Evolutionary conservation across 2,329 filamentous ascomycete genomes (phyloP).

Genomic region (Trichoderma sp.): DNA sequence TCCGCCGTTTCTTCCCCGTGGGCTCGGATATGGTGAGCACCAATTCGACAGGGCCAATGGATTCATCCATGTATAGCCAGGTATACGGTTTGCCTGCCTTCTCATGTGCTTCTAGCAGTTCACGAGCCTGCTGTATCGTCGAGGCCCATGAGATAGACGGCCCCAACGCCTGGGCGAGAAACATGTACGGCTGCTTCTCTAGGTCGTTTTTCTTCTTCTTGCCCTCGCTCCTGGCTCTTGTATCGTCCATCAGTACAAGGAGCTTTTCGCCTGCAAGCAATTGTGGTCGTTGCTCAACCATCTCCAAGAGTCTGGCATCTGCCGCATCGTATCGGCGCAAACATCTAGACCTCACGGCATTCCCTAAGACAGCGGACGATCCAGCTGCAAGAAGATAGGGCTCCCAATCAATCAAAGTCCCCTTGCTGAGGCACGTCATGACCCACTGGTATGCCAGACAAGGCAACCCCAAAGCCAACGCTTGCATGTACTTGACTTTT

Average conservation of each 20-base stretch:
- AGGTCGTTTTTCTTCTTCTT: constrained; percentile 33
- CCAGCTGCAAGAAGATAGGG: constrained; percentile 85
- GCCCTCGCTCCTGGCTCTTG: constrained; percentile 58
- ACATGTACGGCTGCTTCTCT: constrained; percentile 66
- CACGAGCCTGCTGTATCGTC: constrained; percentile 63
- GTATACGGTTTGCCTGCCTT: constrained; percentile 54
- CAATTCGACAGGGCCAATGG: constrained; percentile 50
- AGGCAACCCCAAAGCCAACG: constrained; percentile 82
- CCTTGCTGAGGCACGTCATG: constrained; percentile 62
- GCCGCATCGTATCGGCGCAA: constrained; percentile 59
- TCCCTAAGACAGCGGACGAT: constrained; percentile 70
- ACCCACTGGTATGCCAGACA: constrained; percentile 84
- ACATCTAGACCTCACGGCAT: constrained; percentile 71
- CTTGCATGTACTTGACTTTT: constrained; percentile 91
- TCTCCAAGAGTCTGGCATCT: constrained; percentile 53
- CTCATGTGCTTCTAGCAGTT: constrained; percentile 52
- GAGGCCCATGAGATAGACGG: constrained; percentile 65
- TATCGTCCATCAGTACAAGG: constrained; percentile 62
- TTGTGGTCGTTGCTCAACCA: constrained; percentile 58
- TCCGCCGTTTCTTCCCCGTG: constrained; percentile 42
- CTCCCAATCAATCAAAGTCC: constrained; percentile 66
- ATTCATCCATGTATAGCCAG: constrained; percentile 76
- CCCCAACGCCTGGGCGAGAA: constrained; percentile 75
- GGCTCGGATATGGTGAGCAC: constrained; percentile 40
- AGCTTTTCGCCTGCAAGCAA: constrained; percentile 64